phyloP scores from a whole-genome alignment of 2,329 filamentous ascomycete genomes.

The Talaromyces sp. region DNA sequence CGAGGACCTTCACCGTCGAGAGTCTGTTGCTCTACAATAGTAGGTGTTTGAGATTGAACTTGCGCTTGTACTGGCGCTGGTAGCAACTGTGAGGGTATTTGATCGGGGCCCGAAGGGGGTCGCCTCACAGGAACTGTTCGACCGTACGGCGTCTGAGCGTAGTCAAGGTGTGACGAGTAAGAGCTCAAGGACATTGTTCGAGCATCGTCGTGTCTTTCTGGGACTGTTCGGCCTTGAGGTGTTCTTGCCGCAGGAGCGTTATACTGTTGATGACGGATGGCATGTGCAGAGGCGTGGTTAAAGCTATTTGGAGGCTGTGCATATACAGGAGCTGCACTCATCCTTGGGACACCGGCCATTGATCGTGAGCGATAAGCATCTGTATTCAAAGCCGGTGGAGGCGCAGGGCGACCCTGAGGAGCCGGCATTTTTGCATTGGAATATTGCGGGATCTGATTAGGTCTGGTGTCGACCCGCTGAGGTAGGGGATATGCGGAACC shows the following conservation, averaged over 20 bases:
- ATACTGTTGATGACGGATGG: conserved; percentile 75
- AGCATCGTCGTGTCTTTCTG: conserved; percentile 88
- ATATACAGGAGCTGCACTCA: conserved; percentile 69
- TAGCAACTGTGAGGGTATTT: conserved; percentile 12
- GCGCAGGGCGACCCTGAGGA: conserved; percentile 52
- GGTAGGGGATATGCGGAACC: conserved; percentile 68
- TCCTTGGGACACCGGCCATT: conserved; percentile 59
- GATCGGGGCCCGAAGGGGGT: conserved; percentile 50
- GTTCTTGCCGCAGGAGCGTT: conserved; percentile 66
- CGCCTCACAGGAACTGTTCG: conserved; percentile 78
- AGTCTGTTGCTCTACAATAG: conserved; percentile 42
- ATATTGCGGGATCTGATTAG: conserved; percentile 46
- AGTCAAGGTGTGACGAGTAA: conserved; percentile 69
- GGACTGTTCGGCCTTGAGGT: conserved; percentile 84
- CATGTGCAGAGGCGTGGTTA: conserved; percentile 57
- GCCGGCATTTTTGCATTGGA: conserved; percentile 53
- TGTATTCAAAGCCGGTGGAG: conserved; percentile 70
- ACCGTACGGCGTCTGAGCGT: conserved; percentile 78
- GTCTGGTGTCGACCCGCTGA: conserved; percentile 63
- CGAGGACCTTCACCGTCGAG: conserved; percentile 42
- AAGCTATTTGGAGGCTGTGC: conserved; percentile 49
- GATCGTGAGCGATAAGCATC: conserved; percentile 92
- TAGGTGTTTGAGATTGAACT: conserved; percentile 1
- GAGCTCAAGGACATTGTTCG: conserved; percentile 95
- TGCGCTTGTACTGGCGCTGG: conserved; percentile 21